These are phyloP conservation scores for Paraleonurus japonicus DNA, from an alignment of 257 asterid species.

Conservation along the genomic window DNA sequence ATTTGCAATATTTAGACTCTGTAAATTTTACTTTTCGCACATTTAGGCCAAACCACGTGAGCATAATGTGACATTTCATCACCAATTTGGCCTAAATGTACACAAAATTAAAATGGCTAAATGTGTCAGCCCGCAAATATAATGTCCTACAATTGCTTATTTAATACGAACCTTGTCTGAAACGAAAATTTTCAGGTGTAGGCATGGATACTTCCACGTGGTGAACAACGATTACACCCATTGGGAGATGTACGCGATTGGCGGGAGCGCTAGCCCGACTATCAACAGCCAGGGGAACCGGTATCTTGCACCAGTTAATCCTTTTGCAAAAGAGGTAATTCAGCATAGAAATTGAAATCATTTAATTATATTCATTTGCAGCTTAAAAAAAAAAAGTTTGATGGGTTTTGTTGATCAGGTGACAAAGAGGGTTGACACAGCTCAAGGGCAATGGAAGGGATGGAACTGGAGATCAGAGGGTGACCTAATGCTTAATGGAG, in stretches of 20 bases:
- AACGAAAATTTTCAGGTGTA: slow-evolving; percentile 52
- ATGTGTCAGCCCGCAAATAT: too few species aligned
- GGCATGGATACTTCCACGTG: slow-evolving; percentile 92
- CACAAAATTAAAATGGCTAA: too few species aligned
- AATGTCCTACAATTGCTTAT: too few species aligned
- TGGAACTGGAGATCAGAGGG: slow-evolving; percentile 99
- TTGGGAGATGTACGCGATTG: slow-evolving; percentile 98
- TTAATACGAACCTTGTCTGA: not conserved
- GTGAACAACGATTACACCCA: slow-evolving; percentile 97
- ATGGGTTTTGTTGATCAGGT: slow-evolving; percentile 47
- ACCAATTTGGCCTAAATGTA: too few species aligned
- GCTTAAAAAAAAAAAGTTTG: not conserved
- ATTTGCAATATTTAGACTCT: too few species aligned
- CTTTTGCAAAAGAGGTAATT: slow-evolving; percentile 81
- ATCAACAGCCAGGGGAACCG: slow-evolving; percentile 94
- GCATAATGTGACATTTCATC: too few species aligned
- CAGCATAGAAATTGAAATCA: not conserved
- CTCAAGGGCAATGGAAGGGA: slow-evolving; percentile 59
- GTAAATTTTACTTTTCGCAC: too few species aligned
- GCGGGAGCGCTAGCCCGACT: slow-evolving; percentile 90
- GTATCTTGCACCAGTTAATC: slow-evolving; percentile 73
- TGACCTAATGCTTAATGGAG: slow-evolving; percentile 88
- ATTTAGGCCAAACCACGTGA: too few species aligned
- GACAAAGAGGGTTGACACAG: slow-evolving; percentile 84
- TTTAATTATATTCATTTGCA: not conserved